A percentile compares a stretch with the other conserved stretches of the same genome.
Conservation (phyloP, 1,139 yeast genomes). For the Debaryomyces sp. region DNA sequence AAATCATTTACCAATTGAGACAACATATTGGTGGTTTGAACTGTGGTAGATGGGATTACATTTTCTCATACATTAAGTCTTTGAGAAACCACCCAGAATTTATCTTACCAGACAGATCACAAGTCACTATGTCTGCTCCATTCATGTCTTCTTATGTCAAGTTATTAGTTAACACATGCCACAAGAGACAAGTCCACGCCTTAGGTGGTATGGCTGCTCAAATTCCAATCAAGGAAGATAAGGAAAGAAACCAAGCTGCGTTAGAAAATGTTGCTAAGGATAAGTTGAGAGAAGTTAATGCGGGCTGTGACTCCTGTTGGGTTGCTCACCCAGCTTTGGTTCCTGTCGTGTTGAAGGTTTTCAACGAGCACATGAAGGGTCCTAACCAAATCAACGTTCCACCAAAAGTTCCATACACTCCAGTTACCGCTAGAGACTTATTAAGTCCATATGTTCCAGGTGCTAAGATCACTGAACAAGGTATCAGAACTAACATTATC, state of each 20-base stretch:
- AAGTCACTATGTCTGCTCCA: conserved; percentile 75
- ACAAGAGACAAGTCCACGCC: conserved; percentile 75
- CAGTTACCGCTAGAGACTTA: conserved; percentile 67
- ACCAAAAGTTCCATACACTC: conserved; percentile 46
- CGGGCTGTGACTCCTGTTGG: conserved; percentile 85
- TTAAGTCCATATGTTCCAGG: conserved; percentile 69
- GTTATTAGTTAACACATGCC: conserved; percentile 69
- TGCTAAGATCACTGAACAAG: conserved; percentile 69
- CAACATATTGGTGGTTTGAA: conserved; percentile 76
- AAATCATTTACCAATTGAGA: conserved; percentile 73
- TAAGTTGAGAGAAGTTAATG: conserved; percentile 71
- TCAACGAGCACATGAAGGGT: conserved; percentile 81
- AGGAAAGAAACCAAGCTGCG: conserved; percentile 63
- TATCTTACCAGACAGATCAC: conserved; percentile 71
- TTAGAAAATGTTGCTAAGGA: conserved; percentile 74
- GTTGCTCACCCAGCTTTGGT: conserved; percentile 84
- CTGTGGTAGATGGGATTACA: conserved; percentile 86
- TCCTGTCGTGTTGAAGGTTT: conserved; percentile 71
- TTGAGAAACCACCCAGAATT: conserved; percentile 65
- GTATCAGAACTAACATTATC: conserved; percentile 69
- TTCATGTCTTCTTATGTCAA: conserved; percentile 74
- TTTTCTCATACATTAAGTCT: conserved; percentile 71
- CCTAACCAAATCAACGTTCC: conserved; percentile 78
- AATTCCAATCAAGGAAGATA: conserved; percentile 74
- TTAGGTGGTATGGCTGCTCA: conserved; percentile 90